phyloP scores from a whole-genome alignment of 805 yeast genomes.

The Sungouiozyma ichnusensis region DNA sequence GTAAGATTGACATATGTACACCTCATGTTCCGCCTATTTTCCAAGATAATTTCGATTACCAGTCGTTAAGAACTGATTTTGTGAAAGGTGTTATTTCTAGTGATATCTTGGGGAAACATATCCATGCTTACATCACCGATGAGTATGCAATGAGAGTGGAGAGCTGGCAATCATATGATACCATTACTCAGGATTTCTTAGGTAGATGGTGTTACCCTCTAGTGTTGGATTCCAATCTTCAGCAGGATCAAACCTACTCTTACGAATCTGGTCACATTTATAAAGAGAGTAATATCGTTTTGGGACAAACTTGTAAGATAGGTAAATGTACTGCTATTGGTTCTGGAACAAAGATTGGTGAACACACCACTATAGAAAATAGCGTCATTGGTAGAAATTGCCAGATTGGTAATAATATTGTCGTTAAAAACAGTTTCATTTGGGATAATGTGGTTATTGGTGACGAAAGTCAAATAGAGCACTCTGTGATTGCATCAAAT shows the following conservation, averaged over 20 bases:
- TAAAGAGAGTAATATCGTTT: constrained; percentile 76
- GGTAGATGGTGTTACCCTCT: constrained; percentile 91
- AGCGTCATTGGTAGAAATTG: constrained; percentile 84
- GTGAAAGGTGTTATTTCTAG: constrained; percentile 83
- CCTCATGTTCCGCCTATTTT: constrained; percentile 91
- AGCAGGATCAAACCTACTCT: constrained; percentile 60
- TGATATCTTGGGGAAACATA: constrained; percentile 81
- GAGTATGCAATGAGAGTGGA: constrained; percentile 94
- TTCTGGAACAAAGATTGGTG: constrained; percentile 63
- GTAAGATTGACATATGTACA: constrained; percentile 92
- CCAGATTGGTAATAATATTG: constrained; percentile 68
- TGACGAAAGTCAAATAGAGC: constrained; percentile 47
- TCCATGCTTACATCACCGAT: constrained; percentile 76
- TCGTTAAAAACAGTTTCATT: constrained; percentile 63
- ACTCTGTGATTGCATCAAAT: constrained; percentile 61
- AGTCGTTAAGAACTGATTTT: constrained; percentile 74
- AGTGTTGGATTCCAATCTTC: constrained; percentile 73
- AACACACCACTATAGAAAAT: constrained; percentile 51
- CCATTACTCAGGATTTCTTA: constrained; percentile 78
- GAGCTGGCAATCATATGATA: constrained; percentile 86
- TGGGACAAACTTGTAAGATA: constrained; percentile 87
- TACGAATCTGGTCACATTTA: constrained; percentile 82
- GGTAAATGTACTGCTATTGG: constrained; percentile 80
- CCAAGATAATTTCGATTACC: constrained; percentile 94
- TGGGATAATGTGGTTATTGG: constrained; percentile 77